Percentiles rank a stretch among this genome's conserved stretches.
Evolutionary conservation across 371 early-diverging fungal genomes (phyloP).

Genomic region (Basidiobolus meristosporus): DNA sequence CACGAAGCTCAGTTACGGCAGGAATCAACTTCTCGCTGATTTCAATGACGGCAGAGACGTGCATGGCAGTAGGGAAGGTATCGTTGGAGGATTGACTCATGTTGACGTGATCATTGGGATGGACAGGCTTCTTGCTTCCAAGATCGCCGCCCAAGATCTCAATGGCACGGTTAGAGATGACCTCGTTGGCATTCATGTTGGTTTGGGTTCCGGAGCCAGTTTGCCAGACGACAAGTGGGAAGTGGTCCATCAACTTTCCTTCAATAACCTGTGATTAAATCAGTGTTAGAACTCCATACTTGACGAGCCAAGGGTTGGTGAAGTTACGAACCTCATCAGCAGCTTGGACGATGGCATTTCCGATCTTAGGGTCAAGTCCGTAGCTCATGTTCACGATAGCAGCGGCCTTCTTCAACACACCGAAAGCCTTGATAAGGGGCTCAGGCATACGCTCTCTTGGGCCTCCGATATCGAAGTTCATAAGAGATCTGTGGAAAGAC

Average conservation of each 20-base stretch:
- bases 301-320: background rate
- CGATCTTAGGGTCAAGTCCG: slow-evolving; percentile 54
- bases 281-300: background rate
- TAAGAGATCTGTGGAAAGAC: slow-evolving; percentile 29
- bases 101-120: slow-evolving; percentile 96
- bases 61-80: slow-evolving; percentile 96
- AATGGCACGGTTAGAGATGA: slow-evolving; percentile 87
- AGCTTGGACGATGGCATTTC: slow-evolving; percentile 72
- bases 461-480: slow-evolving; percentile 94
- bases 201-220: slow-evolving; percentile 97
- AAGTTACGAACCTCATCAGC: slow-evolving; percentile 41
- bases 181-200: slow-evolving; percentile 86
- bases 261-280: slow-evolving; percentile 43
- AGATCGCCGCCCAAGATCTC: slow-evolving; percentile 78
- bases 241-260: slow-evolving; percentile 73
- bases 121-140: slow-evolving; percentile 81
- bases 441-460: slow-evolving; percentile 82
- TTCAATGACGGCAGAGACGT: slow-evolving; percentile 74
- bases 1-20: slow-evolving; percentile 47
- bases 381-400: slow-evolving; percentile 80
- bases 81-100: slow-evolving; percentile 93
- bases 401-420: slow-evolving; percentile 81
- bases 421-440: slow-evolving; percentile 82
- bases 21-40: slow-evolving; percentile 62
- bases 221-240: slow-evolving; percentile 92